Percentiles rank a stretch among this genome's conserved stretches.
Conservation (phyloP, 192 early-diverging fungal species). For the Dissophora globulifera region DNA sequence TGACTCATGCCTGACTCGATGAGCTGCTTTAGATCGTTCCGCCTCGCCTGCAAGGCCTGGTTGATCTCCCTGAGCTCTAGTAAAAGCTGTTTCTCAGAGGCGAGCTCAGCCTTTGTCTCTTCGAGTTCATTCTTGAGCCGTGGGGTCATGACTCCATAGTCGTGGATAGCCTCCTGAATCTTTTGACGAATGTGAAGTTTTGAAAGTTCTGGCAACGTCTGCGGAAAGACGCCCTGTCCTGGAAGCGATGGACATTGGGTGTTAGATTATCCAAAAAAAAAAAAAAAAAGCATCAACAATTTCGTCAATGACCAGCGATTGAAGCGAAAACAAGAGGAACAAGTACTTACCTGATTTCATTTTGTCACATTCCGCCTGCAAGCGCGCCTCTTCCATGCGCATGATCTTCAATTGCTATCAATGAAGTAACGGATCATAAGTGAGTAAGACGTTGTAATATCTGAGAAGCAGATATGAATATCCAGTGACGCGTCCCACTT, state of each 20-base stretch:
- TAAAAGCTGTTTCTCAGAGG: constrained; percentile 16
- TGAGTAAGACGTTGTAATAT: too few relatives aligned
- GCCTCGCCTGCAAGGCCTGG: constrained; percentile 41
- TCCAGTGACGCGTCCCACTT: too few relatives aligned
- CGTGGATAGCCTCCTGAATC: constrained; percentile 23
- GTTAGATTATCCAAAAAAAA: too few relatives aligned
- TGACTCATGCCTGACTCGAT: constrained; percentile 22
- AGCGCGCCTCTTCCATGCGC: constrained; percentile 23
- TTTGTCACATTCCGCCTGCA: constrained; percentile 8
- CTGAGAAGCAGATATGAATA: too few relatives aligned
- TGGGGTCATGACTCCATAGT: constrained; percentile 19
- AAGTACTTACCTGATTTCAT: constrained; percentile 18
- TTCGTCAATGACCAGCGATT: too few relatives aligned
- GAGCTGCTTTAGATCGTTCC: constrained; percentile 8
- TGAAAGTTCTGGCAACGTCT: constrained; percentile 19
- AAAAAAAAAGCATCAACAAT: background rate
- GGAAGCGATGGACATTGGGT: background rate
- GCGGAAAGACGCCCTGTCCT: constrained; percentile 6
- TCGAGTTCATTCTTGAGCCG: constrained; percentile 21
- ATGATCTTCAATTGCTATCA: constrained; percentile 31
- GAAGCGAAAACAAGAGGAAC: too few relatives aligned
- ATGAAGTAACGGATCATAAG: background rate
- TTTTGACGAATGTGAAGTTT: constrained; percentile 21
- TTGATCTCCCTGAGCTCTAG: constrained; percentile 38
- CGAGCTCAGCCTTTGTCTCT: constrained; percentile 25